Conservation (phyloP, 805 yeast genomes). For the Danielia oregonensis region DNA sequence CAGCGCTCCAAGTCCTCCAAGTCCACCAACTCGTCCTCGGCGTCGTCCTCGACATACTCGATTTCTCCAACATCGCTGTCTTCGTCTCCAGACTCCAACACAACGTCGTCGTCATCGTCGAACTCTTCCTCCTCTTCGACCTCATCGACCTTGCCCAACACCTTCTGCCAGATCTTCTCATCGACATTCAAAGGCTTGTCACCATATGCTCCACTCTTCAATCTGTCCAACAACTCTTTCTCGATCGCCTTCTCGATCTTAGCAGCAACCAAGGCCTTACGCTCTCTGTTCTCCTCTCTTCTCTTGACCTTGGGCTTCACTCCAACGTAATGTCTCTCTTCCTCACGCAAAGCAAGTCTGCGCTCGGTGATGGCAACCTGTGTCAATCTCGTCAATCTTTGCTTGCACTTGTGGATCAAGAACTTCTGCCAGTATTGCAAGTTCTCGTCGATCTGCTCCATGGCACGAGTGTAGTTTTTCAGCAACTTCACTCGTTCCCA, state of each 20-base stretch:
- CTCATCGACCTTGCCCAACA: conserved; percentile 64
- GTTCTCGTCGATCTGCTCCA: conserved; percentile 83
- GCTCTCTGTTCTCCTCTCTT: conserved; percentile 90
- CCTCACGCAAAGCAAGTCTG: conserved; percentile 83
- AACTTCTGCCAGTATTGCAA: conserved; percentile 92
- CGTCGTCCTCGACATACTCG: conserved; percentile 89
- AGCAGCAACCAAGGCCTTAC: conserved; percentile 96
- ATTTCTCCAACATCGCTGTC: conserved; percentile 61
- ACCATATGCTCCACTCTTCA: conserved; percentile 97
- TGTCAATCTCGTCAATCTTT: conserved; percentile 87
- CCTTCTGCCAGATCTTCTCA: conserved; percentile 92
- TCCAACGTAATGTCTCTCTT: conserved; percentile 91
- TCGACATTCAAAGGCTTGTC: conserved; percentile 97
- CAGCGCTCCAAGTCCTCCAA: conserved; percentile 91
- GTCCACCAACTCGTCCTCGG: conserved; percentile 84
- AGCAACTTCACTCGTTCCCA: conserved; percentile 95
- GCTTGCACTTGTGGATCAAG: conserved; percentile 89
- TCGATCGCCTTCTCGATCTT: conserved; percentile 95
- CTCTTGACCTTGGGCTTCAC: conserved; percentile 91
- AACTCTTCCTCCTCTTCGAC: conserved; percentile 60
- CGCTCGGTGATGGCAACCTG: conserved; percentile 96
- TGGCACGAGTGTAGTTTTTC: conserved; percentile 83
- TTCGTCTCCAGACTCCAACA: conserved; percentile 40
- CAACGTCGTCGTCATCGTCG: conserved; percentile 53
- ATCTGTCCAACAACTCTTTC: conserved; percentile 87